A percentile compares a stretch with the other conserved stretches of the same genome.
These are phyloP conservation scores for Acanthamoeba sp. DNA, from an alignment of 208 protist species.

Conservation along the genomic window DNA sequence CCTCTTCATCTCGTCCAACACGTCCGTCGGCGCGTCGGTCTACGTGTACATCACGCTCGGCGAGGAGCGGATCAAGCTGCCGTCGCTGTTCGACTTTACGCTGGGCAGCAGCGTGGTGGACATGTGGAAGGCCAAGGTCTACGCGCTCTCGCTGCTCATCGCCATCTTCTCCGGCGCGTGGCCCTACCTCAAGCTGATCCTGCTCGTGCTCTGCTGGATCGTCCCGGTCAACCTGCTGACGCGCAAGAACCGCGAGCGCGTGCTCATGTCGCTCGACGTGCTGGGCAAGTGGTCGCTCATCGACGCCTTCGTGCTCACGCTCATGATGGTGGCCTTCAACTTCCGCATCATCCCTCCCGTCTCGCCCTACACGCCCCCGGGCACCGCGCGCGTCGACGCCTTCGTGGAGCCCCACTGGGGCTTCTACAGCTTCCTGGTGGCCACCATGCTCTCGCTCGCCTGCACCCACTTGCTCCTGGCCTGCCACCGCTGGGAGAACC, in stretches of 20 bases:
- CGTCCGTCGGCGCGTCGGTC: constrained; percentile 85
- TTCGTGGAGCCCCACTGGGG: constrained; percentile 79
- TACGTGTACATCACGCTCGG: constrained; percentile 76
- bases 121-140: constrained; percentile 92
- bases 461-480: constrained; percentile 83
- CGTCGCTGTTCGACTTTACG: constrained; percentile 90
- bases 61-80: constrained; percentile 65
- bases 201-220: constrained; percentile 89
- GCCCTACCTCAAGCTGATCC: constrained; percentile 95
- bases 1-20: constrained; percentile 90
- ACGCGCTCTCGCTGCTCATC: constrained; percentile 92
- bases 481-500: constrained; percentile 71
- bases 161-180: constrained; percentile 95
- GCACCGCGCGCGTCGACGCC: constrained; percentile 70
- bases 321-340: constrained; percentile 94
- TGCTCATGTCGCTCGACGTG: constrained; percentile 91
- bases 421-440: constrained; percentile 83
- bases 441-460: constrained; percentile 83
- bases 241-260: constrained; percentile 81
- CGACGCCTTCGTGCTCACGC: constrained; percentile 94
- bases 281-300: constrained; percentile 96
- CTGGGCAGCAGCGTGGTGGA: constrained; percentile 92
- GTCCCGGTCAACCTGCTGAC: constrained; percentile 88
- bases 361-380: constrained; percentile 50
- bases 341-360: constrained; percentile 33